Percentiles rank a stretch among this genome's conserved stretches.
Conservation (phyloP, 176 grass and related monocot genomes). For the Secale cereale region DNA sequence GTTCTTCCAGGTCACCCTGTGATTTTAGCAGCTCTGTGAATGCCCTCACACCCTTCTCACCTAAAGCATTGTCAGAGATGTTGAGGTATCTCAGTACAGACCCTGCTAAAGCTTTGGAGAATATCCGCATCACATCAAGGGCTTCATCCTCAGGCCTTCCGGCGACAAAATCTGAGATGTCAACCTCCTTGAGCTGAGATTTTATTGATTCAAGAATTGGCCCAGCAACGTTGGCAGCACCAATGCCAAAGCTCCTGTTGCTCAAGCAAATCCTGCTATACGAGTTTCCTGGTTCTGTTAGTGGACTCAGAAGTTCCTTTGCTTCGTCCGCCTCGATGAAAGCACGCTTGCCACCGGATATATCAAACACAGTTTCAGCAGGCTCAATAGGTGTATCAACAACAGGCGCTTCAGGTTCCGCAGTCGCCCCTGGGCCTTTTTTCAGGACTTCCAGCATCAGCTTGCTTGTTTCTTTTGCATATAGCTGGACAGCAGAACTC, state of each 20-base stretch:
- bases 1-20: not conserved
- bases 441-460: slow-evolving; percentile 76
- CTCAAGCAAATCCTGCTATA: not conserved
- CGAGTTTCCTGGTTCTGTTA: not conserved
- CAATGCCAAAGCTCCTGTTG: slow-evolving; percentile 8
- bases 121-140: slow-evolving; percentile 14
- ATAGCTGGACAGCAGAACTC: slow-evolving; percentile 66
- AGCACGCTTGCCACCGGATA: slow-evolving; percentile 54
- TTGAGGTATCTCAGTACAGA: slow-evolving; percentile 11
- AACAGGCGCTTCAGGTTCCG: slow-evolving; percentile 14
- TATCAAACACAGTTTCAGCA: slow-evolving; percentile 55
- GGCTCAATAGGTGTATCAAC: slow-evolving; percentile 9
- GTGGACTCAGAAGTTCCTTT: not conserved
- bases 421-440: slow-evolving; percentile 31
- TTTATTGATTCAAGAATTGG: slow-evolving; percentile 12
- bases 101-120: not conserved
- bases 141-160: slow-evolving; percentile 6
- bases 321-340: slow-evolving; percentile 32
- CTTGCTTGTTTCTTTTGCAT: slow-evolving; percentile 74
- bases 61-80: slow-evolving; percentile 8
- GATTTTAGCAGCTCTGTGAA: not conserved
- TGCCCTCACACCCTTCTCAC: slow-evolving; percentile 1
- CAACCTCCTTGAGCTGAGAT: not conserved
- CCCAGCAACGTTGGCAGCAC: slow-evolving; percentile 2
- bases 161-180: not conserved